These are phyloP conservation scores for Fusarium bulbicola DNA, from an alignment of 2,329 filamentous ascomycete species.

Conservation along the genomic window DNA sequence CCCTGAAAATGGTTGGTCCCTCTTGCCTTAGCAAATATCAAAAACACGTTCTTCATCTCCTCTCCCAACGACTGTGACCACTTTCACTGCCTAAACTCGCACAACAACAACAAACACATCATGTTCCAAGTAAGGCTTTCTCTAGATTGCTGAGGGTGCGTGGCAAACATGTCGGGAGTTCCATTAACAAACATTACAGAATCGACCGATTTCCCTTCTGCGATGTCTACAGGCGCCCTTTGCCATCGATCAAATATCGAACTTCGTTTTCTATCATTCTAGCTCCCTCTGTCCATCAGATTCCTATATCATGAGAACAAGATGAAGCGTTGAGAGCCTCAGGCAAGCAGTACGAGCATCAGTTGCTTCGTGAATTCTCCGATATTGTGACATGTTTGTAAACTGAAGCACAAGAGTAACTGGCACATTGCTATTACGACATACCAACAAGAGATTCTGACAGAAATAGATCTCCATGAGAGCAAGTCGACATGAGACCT, in stretches of 20 bases:
- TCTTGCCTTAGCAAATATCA: background rate
- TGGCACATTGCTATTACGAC: background rate
- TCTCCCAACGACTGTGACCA: background rate
- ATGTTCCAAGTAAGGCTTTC: background rate
- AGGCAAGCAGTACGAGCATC: background rate
- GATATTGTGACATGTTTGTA: background rate
- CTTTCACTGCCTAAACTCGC: background rate
- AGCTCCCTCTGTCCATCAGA: background rate
- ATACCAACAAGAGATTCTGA: background rate
- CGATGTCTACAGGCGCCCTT: no score
- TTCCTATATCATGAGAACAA: background rate
- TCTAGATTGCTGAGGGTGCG: background rate
- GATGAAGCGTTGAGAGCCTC: background rate
- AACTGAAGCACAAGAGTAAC: background rate
- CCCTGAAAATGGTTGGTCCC: background rate
- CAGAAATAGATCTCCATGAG: background rate
- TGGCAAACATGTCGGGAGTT: background rate
- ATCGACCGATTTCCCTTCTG: background rate
- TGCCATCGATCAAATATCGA: background rate
- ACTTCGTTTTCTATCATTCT: background rate
- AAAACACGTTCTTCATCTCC: background rate
- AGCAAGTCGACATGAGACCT: background rate
- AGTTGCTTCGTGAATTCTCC: background rate
- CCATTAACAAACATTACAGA: background rate
- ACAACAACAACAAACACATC: background rate